These are phyloP conservation scores for Hanseniaspora clermontiae DNA, from an alignment of 805 yeast genomes.

Conservation along the genomic window DNA sequence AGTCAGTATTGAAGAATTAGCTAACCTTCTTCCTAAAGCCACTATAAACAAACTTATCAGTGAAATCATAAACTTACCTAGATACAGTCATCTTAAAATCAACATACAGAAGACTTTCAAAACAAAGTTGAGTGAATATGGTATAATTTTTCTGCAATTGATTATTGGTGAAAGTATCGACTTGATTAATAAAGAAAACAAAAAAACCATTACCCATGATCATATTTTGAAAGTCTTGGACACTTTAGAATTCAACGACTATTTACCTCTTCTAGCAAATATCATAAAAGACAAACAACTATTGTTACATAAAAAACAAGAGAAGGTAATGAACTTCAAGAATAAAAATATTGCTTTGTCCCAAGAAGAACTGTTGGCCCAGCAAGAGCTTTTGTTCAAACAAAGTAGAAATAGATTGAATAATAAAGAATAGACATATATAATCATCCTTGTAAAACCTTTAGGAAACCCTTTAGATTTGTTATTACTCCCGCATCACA, in stretches of 20 bases:
- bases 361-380: constrained; percentile 82
- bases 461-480: constrained; percentile 24
- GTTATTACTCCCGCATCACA: constrained; percentile 24
- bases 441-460: constrained; percentile 20
- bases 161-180: constrained; percentile 92
- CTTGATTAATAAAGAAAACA: constrained; percentile 84
- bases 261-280: constrained; percentile 67
- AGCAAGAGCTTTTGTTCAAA: constrained; percentile 86
- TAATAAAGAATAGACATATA: constrained; percentile 17
- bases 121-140: constrained; percentile 9
- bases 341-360: constrained; percentile 83
- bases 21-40: constrained; percentile 38
- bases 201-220: constrained; percentile 92
- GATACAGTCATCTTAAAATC: constrained; percentile 6
- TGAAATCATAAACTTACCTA: constrained; percentile 50
- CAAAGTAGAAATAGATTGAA: constrained; percentile 57
- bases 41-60: constrained; percentile 90
- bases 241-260: constrained; percentile 76
- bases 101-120: constrained; percentile 6
- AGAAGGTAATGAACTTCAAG: constrained; percentile 84
- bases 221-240: constrained; percentile 83
- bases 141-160: constrained; percentile 29
- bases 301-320: constrained; percentile 50
- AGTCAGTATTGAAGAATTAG: constrained; percentile 17
- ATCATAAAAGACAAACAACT: constrained; percentile 81